Evolutionary conservation across 176 grass and related monocot species (phyloP).

Genomic region (Avena eriantha): DNA sequence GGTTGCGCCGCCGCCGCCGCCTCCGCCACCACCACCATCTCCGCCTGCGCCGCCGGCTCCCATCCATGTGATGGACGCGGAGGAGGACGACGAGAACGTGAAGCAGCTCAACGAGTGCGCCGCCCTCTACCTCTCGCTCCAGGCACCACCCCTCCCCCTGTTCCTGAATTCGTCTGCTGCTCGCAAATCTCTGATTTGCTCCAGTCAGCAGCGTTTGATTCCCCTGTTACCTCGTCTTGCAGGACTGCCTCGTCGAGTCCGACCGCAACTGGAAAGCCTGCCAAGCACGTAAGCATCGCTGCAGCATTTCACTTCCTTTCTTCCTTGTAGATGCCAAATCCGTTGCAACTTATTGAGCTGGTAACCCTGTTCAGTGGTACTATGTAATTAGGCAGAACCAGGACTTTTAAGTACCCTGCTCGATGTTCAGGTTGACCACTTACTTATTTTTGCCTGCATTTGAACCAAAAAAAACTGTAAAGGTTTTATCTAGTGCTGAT

Average conservation of each 20-base stretch:
- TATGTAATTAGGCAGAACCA: neutral
- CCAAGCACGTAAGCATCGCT: conserved; percentile 66
- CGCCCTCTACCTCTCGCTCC: conserved; percentile 72
- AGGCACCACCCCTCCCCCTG: conserved; percentile 36
- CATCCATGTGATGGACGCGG: conserved; percentile 64
- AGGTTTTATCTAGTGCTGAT: neutral
- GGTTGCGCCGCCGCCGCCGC: neutral
- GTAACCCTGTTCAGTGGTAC: too few relatives aligned
- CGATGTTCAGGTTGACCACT: neutral
- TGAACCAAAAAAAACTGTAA: too few relatives aligned
- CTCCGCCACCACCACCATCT: conserved; percentile 14
- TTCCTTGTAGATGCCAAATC: neutral
- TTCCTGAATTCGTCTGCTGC: neutral
- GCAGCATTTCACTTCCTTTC: neutral
- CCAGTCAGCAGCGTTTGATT: conserved; percentile 2
- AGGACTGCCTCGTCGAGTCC: conserved; percentile 79
- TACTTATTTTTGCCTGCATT: neutral
- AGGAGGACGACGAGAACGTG: conserved; percentile 87
- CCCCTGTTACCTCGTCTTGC: neutral
- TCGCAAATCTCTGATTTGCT: neutral
- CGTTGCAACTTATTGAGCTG: neutral
- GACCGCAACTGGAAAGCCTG: conserved; percentile 89
- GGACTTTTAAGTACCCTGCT: neutral
- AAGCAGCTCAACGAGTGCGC: conserved; percentile 96
- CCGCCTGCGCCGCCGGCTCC: conserved; percentile 19